Evolutionary conservation across 2,329 filamentous ascomycete species (phyloP).

Genomic region (Colletotrichum eremochloae): DNA sequence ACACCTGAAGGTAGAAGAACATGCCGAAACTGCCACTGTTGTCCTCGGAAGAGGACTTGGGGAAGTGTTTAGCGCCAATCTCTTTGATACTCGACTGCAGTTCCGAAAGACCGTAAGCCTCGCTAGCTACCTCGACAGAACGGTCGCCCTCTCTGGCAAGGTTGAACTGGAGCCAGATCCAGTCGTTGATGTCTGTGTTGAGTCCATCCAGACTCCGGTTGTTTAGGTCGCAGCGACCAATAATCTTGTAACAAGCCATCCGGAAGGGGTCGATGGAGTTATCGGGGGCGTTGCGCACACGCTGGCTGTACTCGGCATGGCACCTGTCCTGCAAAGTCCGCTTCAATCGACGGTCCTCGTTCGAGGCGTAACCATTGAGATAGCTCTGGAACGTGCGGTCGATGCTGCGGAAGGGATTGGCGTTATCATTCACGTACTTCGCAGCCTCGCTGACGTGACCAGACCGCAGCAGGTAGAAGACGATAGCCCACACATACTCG

Average conservation of each 20-base stretch:
- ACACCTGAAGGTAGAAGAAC: conserved; percentile 92
- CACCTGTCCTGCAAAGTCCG: conserved; percentile 88
- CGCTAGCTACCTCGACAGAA: conserved; percentile 73
- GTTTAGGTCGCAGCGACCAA: conserved; percentile 81
- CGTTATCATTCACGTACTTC: conserved; percentile 85
- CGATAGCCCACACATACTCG: conserved; percentile 92
- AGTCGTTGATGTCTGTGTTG: conserved; percentile 76
- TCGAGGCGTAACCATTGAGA: conserved; percentile 85
- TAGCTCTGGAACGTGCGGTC: conserved; percentile 93
- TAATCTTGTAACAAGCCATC: conserved; percentile 97
- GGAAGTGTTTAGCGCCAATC: conserved; percentile 92
- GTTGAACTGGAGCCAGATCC: conserved; percentile 80
- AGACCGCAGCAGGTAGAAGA: conserved; percentile 91
- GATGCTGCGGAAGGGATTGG: conserved; percentile 86
- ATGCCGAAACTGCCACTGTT: conserved; percentile 85
- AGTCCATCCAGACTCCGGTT: conserved; percentile 75
- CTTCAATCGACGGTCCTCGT: conserved; percentile 81
- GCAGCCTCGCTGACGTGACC: conserved; percentile 88
- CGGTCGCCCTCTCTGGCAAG: conserved; percentile 75
- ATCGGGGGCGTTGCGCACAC: conserved; percentile 85
- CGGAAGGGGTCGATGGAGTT: conserved; percentile 93
- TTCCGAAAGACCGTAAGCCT: conserved; percentile 74
- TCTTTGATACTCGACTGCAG: conserved; percentile 86
- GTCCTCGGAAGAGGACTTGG: conserved; percentile 83
- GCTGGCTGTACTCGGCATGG: conserved; percentile 89